These are phyloP conservation scores for Komagataea norvegica DNA, from an alignment of 1,139 yeast genomes.

Conservation along the genomic window DNA sequence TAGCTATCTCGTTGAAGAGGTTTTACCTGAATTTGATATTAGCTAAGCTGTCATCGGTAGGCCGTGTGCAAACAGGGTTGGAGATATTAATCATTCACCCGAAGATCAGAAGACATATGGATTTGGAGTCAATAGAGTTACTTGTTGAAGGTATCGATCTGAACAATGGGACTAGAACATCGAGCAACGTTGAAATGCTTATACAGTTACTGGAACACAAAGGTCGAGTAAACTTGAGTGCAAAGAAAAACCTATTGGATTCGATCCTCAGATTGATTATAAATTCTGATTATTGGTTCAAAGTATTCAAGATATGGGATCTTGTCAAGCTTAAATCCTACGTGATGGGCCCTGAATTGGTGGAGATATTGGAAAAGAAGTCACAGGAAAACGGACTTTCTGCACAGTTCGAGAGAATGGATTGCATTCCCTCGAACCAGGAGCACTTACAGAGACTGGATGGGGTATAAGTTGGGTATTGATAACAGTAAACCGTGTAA, in stretches of 20 bases:
- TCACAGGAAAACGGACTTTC: background rate
- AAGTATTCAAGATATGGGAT: conserved; percentile 4
- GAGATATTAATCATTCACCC: conserved; percentile 5
- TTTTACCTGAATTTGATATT: conserved; percentile 16
- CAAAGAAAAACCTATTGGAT: conserved; percentile 2
- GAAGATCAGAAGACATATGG: conserved; percentile 4
- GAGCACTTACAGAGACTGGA: background rate
- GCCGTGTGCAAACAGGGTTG: conserved; percentile 7
- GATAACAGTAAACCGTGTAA: too few species aligned
- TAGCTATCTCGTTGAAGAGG: conserved; percentile 9
- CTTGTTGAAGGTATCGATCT: background rate
- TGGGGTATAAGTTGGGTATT: too few species aligned
- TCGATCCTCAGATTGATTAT: conserved; percentile 4
- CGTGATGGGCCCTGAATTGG: background rate
- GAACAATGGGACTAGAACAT: background rate
- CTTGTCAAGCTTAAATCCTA: too few species aligned
- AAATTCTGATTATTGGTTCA: conserved; percentile 13
- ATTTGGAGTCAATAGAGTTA: conserved; percentile 12
- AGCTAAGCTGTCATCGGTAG: conserved; percentile 10
- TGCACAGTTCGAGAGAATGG: background rate
- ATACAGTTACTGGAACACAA: background rate
- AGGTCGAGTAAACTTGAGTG: background rate
- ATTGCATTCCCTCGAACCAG: background rate
- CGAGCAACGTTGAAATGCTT: background rate
- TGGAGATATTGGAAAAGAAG: background rate